These are phyloP conservation scores for Tilletia walkeri DNA, from an alignment of 1,284 basidiomycete genomes.

Conservation along the genomic window DNA sequence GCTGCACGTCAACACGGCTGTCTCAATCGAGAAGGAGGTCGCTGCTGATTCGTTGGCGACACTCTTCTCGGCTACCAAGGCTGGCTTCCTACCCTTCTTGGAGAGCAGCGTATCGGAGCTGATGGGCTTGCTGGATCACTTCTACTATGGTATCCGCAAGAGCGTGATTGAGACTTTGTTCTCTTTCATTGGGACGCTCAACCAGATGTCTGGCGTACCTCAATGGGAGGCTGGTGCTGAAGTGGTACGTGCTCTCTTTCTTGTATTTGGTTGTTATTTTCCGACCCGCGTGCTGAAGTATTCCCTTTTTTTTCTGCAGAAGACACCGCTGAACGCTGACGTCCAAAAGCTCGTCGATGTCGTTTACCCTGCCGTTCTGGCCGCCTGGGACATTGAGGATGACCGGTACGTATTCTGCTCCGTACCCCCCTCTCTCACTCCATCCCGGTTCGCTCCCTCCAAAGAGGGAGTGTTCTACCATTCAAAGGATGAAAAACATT, in stretches of 20 bases:
- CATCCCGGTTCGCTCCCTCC: not conserved
- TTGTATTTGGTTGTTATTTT: not conserved
- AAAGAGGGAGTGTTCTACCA: too few relatives aligned
- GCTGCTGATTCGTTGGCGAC: slow-evolving; percentile 94
- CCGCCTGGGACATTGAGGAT: slow-evolving; percentile 91
- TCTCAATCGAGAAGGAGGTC: slow-evolving; percentile 99
- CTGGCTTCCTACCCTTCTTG: slow-evolving; percentile 81
- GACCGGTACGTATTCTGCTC: slow-evolving; percentile 75
- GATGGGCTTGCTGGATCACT: slow-evolving; percentile 78
- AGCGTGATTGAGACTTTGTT: slow-evolving; percentile 84
- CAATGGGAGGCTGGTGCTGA: slow-evolving; percentile 78
- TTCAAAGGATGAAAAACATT: slow-evolving; percentile 64
- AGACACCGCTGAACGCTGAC: slow-evolving; percentile 67
- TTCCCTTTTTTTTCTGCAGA: slow-evolving; percentile 19
- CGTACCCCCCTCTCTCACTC: not conserved
- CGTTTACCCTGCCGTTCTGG: slow-evolving; percentile 73
- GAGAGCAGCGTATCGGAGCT: slow-evolving; percentile 74
- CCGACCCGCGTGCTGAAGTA: not conserved
- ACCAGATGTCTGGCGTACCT: slow-evolving; percentile 77
- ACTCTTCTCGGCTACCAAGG: slow-evolving; percentile 78
- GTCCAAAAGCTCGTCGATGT: slow-evolving; percentile 80
- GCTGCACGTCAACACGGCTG: slow-evolving; percentile 79
- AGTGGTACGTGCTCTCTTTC: slow-evolving; percentile 44
- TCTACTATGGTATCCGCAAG: slow-evolving; percentile 98
- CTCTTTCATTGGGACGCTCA: slow-evolving; percentile 86